A percentile compares a stretch with the other conserved stretches of the same genome.
These are phyloP conservation scores for Macrolepiota fuliginosa DNA, from an alignment of 768 basidiomycete genomes.

Conservation along the genomic window DNA sequence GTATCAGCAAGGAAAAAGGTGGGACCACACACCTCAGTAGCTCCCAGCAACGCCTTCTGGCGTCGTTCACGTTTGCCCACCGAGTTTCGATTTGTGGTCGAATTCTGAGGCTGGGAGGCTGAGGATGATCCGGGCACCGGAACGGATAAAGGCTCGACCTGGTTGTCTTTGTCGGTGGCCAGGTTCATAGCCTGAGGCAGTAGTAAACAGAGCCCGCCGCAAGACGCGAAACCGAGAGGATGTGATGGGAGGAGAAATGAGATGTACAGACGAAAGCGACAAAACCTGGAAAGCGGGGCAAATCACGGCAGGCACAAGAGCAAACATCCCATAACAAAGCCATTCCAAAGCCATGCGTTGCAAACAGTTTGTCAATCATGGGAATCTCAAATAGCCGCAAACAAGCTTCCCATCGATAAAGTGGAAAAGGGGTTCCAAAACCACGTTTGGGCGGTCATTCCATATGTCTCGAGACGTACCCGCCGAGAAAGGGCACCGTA, in stretches of 20 bases:
- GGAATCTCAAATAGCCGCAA: conserved; percentile 16
- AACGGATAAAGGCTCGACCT: conserved; percentile 18
- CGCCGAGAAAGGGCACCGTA: background rate
- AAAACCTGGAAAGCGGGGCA: conserved; percentile 29
- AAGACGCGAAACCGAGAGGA: conserved; percentile 27
- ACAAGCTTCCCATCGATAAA: background rate
- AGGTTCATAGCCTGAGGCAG: conserved; percentile 13
- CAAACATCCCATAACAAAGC: conserved; percentile 33
- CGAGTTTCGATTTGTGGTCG: background rate
- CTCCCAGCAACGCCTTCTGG: conserved; percentile 28
- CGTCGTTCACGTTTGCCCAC: conserved; percentile 19
- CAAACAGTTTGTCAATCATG: conserved; percentile 31
- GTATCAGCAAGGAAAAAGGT: background rate
- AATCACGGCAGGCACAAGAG: conserved; percentile 33
- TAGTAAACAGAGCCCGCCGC: conserved; percentile 19
- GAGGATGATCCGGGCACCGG: conserved; percentile 9
- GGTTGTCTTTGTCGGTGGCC: conserved; percentile 13
- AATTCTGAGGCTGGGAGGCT: conserved; percentile 1
- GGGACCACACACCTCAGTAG: background rate
- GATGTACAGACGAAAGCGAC: conserved; percentile 19
- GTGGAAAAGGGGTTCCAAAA: background rate
- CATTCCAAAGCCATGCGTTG: conserved; percentile 39
- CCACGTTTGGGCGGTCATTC: background rate
- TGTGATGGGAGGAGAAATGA: conserved; percentile 25
- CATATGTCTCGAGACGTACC: background rate